Evolutionary conservation across 2,329 filamentous ascomycete genomes (phyloP), one percentile per base, ranked within the genome.

Genomic region (Exophiala calicioides): DNA sequence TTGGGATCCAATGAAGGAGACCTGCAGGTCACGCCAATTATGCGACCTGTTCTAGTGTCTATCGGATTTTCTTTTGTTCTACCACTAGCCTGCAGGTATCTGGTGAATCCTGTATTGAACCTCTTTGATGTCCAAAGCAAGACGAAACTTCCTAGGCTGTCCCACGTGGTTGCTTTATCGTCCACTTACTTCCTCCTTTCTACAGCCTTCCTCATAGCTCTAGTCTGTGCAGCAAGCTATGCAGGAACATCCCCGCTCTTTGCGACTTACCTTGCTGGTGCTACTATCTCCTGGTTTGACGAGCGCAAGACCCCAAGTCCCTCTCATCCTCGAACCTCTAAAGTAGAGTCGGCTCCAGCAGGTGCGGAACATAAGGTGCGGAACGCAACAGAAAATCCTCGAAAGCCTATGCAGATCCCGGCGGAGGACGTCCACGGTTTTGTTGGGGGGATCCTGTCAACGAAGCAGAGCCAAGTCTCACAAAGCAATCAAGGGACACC

Each of bases 241-340:
- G 75, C 77, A 3, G 78, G 77, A 0, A 80, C 77, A 0, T 80
- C 78, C 0, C 74, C 70, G 30, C 62, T 81, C 0, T 81, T 81
- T 52, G 76, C 77, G 3, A 76, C 78, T 3, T 81, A 80, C 50
- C 68, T 84, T 12, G 76, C 82, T 3, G 78, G 78, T 5, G 64
- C 74, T 4, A 57, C 62, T 2, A 68, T 75, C 15, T 74, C 70
- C 16, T 81, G 76, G 76, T 70, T 74, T 64, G 73, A 78, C 55
- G 62, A 49, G 13, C 33, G 15, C 42, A 47, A 27, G 9, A 9
- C 19, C 33, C 12, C 6, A 36, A 4, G 10, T 19, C 33, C 6
- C 33, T n/a, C n/a, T n/a, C n/a, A n/a, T n/a, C n/a, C n/a, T n/a
- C n/a, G n/a, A n/a, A n/a, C n/a, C n/a, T n/a, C n/a, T n/a, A n/a